phyloP scores from a whole-genome alignment of 2,329 filamentous ascomycete genomes.

The Aureobasidium leucospermi region DNA sequence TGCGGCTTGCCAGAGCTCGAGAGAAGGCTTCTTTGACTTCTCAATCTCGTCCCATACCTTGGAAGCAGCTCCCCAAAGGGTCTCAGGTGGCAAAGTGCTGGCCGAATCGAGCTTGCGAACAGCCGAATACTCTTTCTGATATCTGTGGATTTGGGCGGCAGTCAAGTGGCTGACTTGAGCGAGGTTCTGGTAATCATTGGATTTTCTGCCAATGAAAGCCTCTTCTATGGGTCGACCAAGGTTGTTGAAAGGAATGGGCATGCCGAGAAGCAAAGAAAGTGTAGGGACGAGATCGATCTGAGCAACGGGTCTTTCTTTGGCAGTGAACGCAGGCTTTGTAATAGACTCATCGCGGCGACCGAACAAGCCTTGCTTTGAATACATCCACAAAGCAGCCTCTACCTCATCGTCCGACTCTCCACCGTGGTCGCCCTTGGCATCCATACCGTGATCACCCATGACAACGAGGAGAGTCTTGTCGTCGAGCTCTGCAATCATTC shows the following conservation, averaged over 20 bases:
- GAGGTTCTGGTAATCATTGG: conserved; percentile 67
- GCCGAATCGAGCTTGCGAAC: conserved; percentile 62
- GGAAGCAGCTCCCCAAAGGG: conserved; percentile 55
- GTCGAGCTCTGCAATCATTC: conserved; percentile 65
- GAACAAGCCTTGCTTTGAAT: conserved; percentile 80
- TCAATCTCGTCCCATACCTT: conserved; percentile 43
- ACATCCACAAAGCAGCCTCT: conserved; percentile 96
- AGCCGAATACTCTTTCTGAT: conserved; percentile 74
- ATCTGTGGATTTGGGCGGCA: conserved; percentile 79
- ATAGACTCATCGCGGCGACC: conserved; percentile 62
- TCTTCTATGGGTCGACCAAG: conserved; percentile 89
- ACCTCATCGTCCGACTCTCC: conserved; percentile 96
- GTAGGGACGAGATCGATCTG: conserved; percentile 97
- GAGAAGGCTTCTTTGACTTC: conserved; percentile 33
- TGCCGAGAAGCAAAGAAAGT: conserved; percentile 74
- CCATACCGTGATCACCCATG: conserved; percentile 99
- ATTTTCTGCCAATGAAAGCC: conserved; percentile 66
- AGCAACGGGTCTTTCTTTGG: conserved; percentile 65
- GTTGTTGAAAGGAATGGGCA: conserved; percentile 95
- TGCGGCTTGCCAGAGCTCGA: conserved; percentile 33
- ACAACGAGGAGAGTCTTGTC: conserved; percentile 83
- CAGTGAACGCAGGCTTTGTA: conserved; percentile 54
- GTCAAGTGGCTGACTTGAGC: conserved; percentile 69
- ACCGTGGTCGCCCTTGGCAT: conserved; percentile 93
- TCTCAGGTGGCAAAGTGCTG: conserved; percentile 47